A percentile compares a stretch with the other conserved stretches of the same genome.
phyloP scores from a whole-genome alignment of 192 early-diverging fungal species.

The Blastocladiella britannica region DNA sequence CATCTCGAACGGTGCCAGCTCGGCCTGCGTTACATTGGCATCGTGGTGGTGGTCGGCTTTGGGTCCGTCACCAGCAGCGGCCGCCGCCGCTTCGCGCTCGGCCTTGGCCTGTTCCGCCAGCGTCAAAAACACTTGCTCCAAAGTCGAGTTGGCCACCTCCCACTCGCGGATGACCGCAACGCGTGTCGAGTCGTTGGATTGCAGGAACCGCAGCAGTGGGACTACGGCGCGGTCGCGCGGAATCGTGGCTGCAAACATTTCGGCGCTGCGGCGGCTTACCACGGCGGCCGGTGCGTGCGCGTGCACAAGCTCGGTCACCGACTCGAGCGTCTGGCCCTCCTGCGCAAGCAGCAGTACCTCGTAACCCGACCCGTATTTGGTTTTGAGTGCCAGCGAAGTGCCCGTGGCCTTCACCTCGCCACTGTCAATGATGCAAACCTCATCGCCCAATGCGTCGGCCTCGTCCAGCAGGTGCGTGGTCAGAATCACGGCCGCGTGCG shows the following conservation, averaged over 20 bases:
- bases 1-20: background rate
- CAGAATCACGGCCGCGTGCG: background rate
- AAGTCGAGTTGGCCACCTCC: background rate
- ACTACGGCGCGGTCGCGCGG: background rate
- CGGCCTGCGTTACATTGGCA: background rate
- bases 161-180: background rate
- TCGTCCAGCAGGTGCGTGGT: slow-evolving; percentile 17
- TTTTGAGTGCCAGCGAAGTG: background rate
- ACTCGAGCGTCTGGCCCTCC: background rate
- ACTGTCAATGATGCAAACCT: background rate
- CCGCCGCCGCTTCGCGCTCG: background rate
- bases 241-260: background rate
- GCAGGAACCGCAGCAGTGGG: background rate
- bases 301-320: background rate
- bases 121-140: background rate
- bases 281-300: background rate
- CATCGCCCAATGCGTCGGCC: slow-evolving; percentile 26
- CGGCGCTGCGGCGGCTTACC: background rate
- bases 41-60: background rate
- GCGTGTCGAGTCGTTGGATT: background rate
- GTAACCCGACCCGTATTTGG: background rate
- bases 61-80: no score
- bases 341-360: background rate
- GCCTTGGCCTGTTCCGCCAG: background rate
- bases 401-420: background rate